Evolutionary conservation across 768 basidiomycete genomes (phyloP), one percentile per base, ranked within the genome.

Genomic region (Macrocybe gigantea): DNA sequence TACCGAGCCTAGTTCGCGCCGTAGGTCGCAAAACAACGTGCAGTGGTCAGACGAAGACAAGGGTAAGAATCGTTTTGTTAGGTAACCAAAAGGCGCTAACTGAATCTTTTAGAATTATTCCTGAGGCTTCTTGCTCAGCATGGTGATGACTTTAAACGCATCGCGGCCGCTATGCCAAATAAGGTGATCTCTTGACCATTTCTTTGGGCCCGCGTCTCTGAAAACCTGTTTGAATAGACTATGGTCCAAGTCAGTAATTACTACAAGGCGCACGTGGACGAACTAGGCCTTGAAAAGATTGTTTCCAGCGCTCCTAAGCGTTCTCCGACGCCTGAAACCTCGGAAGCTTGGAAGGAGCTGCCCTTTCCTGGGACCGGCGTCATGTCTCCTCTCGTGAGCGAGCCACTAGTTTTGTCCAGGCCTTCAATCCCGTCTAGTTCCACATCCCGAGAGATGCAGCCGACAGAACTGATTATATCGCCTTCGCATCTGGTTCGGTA

Each of bases 41-140:
- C 74, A 75, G 41, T 88, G 86, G 85, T 78, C 80, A 3, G 77
- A 79, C 7, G 78, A 80, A 33, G 87, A 90, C 56, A 82, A 80
- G 69, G 71, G 81, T 81, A 48, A 56, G 74, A 63, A 11, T 32
- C 43, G n/a, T 38, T 15, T 50, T 33, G 13, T 35, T 40, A 39
- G 47, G 22, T 45, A 30, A 34, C 36, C 37, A 33, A 35, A 43
- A 38, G 44, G 35, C 7, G 13, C 29, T 14, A 15, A 48, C 32
- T 33, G 31, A 3, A 50, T 39, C 15, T 54, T 7, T 32, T 46
- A 80, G 79, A 59, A 40, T 55, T 75, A 40, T 82, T 88, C 57
- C 55, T 81, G 41, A 60, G 70, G 11, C 70, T 88, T 35, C 68
- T 87, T 12, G 65, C 68, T n/a, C 70, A 78, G 49, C 73, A 85